Evolutionary conservation across 2,329 filamentous ascomycete genomes (phyloP).

Genomic region (Periconia macrospinosa): DNA sequence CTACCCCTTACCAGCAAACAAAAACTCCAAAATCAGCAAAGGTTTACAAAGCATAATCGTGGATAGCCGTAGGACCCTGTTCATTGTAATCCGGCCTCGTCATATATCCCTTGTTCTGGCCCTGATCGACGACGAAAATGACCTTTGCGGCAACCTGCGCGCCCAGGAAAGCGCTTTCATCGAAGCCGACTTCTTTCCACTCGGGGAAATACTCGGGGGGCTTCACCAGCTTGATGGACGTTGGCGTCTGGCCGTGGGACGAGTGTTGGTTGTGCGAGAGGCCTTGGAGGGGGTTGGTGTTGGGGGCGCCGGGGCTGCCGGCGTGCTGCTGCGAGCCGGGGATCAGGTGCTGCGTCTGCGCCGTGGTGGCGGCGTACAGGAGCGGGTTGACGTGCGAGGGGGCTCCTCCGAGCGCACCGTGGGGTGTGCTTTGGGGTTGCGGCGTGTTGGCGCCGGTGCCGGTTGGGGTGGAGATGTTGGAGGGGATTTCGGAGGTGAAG

Average conservation of each 20-base stretch:
- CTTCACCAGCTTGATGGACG: slow-evolving; percentile 75
- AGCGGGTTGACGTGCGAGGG: slow-evolving; percentile 80
- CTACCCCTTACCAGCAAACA: no score
- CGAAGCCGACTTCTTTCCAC: slow-evolving; percentile 76
- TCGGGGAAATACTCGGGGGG: slow-evolving; percentile 86
- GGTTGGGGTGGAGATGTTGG: slow-evolving; percentile 85
- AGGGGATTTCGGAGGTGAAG: slow-evolving; percentile 95
- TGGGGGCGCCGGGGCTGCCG: slow-evolving; percentile 22
- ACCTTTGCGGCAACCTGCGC: slow-evolving; percentile 83
- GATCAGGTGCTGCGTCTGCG: slow-evolving; percentile 58
- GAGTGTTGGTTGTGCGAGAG: slow-evolving; percentile 58
- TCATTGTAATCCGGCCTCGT: slow-evolving; percentile 70
- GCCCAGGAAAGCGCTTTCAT: slow-evolving; percentile 85
- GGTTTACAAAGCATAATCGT: slow-evolving; percentile 53
- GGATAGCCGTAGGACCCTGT: slow-evolving; percentile 64
- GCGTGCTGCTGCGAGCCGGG: slow-evolving; percentile 12
- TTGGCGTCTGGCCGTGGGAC: slow-evolving; percentile 75
- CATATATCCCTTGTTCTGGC: slow-evolving; percentile 69
- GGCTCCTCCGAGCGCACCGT: slow-evolving; percentile 42
- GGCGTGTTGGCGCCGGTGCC: slow-evolving; percentile 93
- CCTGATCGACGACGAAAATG: slow-evolving; percentile 69
- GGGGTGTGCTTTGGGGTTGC: slow-evolving; percentile 57
- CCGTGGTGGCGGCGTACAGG: slow-evolving; percentile 85
- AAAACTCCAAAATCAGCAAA: slow-evolving; percentile 18
- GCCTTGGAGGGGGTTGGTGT: slow-evolving; percentile 26